A percentile compares a stretch with the other conserved stretches of the same genome.
These are phyloP conservation scores for Oleoguttula mirabilis DNA, from an alignment of 495 filamentous ascomycete genomes.

Conservation along the genomic window DNA sequence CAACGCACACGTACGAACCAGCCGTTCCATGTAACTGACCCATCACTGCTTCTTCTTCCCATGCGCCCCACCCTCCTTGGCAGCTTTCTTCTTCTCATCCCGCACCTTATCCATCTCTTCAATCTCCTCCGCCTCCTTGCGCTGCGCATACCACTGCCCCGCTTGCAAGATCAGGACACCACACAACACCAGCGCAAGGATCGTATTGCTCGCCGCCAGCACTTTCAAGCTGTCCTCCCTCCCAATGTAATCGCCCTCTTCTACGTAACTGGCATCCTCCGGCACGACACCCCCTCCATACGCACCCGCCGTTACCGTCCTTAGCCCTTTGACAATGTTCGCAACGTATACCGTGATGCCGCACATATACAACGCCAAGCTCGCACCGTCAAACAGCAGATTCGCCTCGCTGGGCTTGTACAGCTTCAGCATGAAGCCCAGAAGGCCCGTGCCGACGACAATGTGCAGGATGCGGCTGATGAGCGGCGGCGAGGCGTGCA, in stretches of 20 bases:
- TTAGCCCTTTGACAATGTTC: constrained; percentile 88
- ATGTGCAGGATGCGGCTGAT: constrained; percentile 91
- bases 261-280: constrained; percentile 32
- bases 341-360: constrained; percentile 83
- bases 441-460: constrained; percentile 72
- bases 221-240: constrained; percentile 83
- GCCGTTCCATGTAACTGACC: no score
- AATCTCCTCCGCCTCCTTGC: constrained; percentile 75
- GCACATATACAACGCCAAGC: constrained; percentile 79
- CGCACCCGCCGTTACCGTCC: constrained; percentile 51
- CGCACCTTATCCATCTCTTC: constrained; percentile 39
- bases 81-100: constrained; percentile 20
- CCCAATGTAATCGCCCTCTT: constrained; percentile 42
- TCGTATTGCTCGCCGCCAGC: constrained; percentile 89
- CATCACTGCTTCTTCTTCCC: no score
- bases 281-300: constrained; percentile 31
- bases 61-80: no score
- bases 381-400: constrained; percentile 91
- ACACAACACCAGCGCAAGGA: constrained; percentile 78
- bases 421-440: constrained; percentile 85
- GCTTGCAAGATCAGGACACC: constrained; percentile 89
- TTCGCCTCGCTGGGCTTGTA: constrained; percentile 86
- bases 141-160: constrained; percentile 97
- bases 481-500: constrained; percentile 76
- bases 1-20: no score